Conservation (phyloP, 805 yeast species). For the Starmerella ratchasimensis region DNA sequence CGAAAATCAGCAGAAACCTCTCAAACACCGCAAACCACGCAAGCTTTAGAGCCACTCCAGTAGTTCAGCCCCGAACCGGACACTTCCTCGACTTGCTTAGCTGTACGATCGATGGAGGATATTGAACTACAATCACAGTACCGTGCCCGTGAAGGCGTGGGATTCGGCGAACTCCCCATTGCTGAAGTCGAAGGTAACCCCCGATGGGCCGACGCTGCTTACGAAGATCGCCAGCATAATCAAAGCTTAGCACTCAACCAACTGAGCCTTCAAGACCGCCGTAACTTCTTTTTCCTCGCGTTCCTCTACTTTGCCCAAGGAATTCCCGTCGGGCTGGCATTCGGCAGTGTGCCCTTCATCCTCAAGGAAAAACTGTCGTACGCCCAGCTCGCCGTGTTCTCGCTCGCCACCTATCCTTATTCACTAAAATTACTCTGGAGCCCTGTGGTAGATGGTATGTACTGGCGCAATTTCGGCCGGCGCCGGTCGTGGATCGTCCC, state of each 20-base stretch:
- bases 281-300: slow-evolving; percentile 61
- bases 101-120: slow-evolving; percentile 1
- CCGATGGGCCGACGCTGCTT: neutral
- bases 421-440: slow-evolving; percentile 88
- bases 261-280: slow-evolving; percentile 39
- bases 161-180: slow-evolving; percentile 4
- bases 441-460: slow-evolving; percentile 86
- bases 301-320: slow-evolving; percentile 79
- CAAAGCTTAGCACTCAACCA: slow-evolving; percentile 13
- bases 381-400: slow-evolving; percentile 80
- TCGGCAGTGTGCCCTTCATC: slow-evolving; percentile 85
- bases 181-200: slow-evolving; percentile 4
- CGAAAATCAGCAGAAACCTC: no score
- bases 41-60: no score
- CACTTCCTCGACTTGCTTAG: no score
- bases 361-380: slow-evolving; percentile 71
- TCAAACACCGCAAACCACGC: no score
- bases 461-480: slow-evolving; percentile 54
- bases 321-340: slow-evolving; percentile 90
- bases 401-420: slow-evolving; percentile 89
- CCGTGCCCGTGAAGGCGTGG: slow-evolving; percentile 6
- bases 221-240: neutral
- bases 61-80: no score
- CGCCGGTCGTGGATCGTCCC: slow-evolving; percentile 92
- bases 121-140: slow-evolving; percentile 11